Evolutionary conservation across 2,329 filamentous ascomycete genomes (phyloP).

Genomic region (Bretziella fagacearum): DNA sequence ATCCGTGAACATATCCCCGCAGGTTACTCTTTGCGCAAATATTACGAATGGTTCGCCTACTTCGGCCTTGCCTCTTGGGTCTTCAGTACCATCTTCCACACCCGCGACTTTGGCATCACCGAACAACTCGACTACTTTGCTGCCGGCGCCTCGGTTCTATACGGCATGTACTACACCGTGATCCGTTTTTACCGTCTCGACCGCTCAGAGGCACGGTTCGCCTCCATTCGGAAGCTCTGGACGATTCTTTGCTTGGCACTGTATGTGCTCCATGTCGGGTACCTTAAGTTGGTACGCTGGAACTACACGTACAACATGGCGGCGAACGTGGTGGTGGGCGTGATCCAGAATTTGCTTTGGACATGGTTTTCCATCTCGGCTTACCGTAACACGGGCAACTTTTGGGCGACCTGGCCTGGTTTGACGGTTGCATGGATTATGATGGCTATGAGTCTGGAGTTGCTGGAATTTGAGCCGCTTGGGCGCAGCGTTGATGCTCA

Average conservation of each 20-base stretch:
- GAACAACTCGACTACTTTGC: slow-evolving; percentile 96
- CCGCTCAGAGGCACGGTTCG: slow-evolving; percentile 27
- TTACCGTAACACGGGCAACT: slow-evolving; percentile 52
- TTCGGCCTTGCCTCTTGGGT: slow-evolving; percentile 71
- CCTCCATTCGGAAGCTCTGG: slow-evolving; percentile 52
- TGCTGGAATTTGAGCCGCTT: slow-evolving; percentile 84
- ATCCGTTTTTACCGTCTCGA: slow-evolving; percentile 76
- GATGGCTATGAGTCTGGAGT: slow-evolving; percentile 84
- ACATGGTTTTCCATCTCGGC: slow-evolving; percentile 61
- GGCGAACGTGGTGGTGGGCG: slow-evolving; percentile 70
- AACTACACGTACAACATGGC: slow-evolving; percentile 98
- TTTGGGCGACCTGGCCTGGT: slow-evolving; percentile 80
- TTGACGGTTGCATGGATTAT: slow-evolving; percentile 84
- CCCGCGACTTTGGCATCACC: slow-evolving; percentile 65
- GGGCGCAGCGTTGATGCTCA: slow-evolving; percentile 78
- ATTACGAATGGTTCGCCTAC: slow-evolving; percentile 65
- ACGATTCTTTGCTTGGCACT: slow-evolving; percentile 52
- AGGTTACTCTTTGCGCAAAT: slow-evolving; percentile 59
- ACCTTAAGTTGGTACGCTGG: slow-evolving; percentile 74
- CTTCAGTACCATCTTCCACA: slow-evolving; percentile 85
- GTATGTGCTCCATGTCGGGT: slow-evolving; percentile 62
- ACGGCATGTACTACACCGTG: slow-evolving; percentile 73
- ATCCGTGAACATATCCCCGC: slow-evolving; percentile 53
- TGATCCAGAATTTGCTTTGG: slow-evolving; percentile 73
- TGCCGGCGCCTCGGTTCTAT: slow-evolving; percentile 76